These are phyloP conservation scores for Takakia lepidozioides DNA, from an alignment of 225 moss, liverwort and hornwort species.

Conservation along the genomic window DNA sequence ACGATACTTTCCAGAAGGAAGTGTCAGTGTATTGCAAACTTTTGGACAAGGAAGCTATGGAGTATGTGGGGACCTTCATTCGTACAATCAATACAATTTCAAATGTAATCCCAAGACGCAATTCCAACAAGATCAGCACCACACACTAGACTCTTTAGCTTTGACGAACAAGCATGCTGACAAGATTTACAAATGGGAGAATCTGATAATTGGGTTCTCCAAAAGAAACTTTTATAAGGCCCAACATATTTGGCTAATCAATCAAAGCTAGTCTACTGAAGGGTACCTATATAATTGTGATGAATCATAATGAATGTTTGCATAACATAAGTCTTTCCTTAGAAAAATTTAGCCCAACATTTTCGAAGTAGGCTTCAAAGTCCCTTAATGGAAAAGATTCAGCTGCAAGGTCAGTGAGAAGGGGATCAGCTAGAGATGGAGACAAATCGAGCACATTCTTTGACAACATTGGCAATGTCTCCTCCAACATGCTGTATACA, in stretches of 20 bases:
- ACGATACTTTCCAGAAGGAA: too few relatives aligned
- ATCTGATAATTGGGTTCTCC: background rate
- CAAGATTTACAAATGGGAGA: background rate
- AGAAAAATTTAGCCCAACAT: constrained; percentile 11
- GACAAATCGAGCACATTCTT: constrained; percentile 40
- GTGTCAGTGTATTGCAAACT: constrained; percentile 1
- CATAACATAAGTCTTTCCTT: constrained; percentile 9
- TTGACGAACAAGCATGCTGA: background rate
- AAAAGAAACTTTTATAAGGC: background rate
- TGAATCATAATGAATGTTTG: constrained; percentile 11
- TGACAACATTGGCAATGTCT: constrained; percentile 38
- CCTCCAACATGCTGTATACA: constrained; percentile 23
- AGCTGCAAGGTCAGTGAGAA: constrained; percentile 20
- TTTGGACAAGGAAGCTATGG: constrained; percentile 1
- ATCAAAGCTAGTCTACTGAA: background rate
- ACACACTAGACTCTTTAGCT: background rate
- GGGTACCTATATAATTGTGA: background rate
- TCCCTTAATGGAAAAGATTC: constrained; percentile 33
- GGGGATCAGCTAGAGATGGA: constrained; percentile 13
- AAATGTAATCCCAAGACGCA: background rate
- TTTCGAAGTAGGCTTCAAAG: constrained; percentile 9
- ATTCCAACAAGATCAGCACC: background rate
- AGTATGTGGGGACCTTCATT: background rate
- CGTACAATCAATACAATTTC: constrained; percentile 1
- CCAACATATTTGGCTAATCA: background rate